Conservation (phyloP, 108 stramenopile species). For the Asterionellopsis glacialis region DNA sequence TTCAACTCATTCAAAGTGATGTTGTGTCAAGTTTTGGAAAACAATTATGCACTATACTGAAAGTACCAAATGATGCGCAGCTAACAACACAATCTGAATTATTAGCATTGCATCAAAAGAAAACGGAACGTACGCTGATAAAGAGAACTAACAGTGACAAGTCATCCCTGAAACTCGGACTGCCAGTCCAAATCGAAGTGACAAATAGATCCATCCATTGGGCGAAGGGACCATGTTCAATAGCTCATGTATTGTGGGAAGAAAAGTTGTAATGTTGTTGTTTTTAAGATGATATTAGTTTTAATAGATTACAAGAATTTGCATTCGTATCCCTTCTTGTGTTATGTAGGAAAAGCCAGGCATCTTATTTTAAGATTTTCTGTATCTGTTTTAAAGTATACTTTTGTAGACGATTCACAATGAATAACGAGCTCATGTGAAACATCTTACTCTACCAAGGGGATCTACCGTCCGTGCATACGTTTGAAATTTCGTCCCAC, state of each 20-base stretch:
- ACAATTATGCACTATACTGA: neutral
- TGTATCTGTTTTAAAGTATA: too few species aligned
- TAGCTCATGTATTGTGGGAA: conserved; percentile 1
- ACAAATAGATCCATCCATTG: neutral
- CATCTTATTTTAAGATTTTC: too few species aligned
- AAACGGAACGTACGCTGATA: neutral
- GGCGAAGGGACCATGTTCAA: neutral
- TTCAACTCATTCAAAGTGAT: neutral
- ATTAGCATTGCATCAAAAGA: neutral
- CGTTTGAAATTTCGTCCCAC: too few species aligned
- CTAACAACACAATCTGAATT: neutral
- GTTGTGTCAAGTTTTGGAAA: neutral
- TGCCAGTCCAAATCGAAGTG: neutral
- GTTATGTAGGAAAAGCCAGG: too few species aligned
- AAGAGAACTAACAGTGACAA: neutral
- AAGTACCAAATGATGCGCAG: neutral
- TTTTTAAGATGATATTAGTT: too few species aligned
- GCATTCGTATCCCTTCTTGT: too few species aligned
- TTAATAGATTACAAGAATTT: too few species aligned
- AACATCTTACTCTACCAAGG: too few species aligned
- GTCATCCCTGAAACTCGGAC: neutral
- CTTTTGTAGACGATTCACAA: too few species aligned
- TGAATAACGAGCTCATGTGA: too few species aligned
- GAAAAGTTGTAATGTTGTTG: too few species aligned
- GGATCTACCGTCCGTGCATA: too few species aligned